Percentiles rank a stretch among this genome's conserved stretches.
Evolutionary conservation across 805 yeast genomes (phyloP).

Genomic region (Ogataea dorogensis): DNA sequence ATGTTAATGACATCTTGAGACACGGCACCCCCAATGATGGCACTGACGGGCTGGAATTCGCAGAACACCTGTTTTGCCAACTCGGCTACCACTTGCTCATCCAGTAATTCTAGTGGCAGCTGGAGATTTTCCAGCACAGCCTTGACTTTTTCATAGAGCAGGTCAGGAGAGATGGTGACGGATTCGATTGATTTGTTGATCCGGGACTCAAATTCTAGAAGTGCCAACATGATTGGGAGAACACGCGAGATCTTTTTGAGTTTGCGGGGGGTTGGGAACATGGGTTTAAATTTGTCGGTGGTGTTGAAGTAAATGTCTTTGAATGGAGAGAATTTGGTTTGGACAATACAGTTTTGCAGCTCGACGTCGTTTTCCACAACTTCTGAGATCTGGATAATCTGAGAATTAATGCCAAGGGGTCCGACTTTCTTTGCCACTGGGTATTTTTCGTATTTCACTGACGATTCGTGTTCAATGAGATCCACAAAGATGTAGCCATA

Average conservation of each 20-base stretch:
- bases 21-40: slow-evolving; percentile 84
- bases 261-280: slow-evolving; percentile 33
- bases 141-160: slow-evolving; percentile 32
- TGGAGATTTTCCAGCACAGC: slow-evolving; percentile 38
- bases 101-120: slow-evolving; percentile 46
- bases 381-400: slow-evolving; percentile 39
- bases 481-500: slow-evolving; percentile 83
- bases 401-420: slow-evolving; percentile 40
- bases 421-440: slow-evolving; percentile 53
- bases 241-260: slow-evolving; percentile 52
- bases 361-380: slow-evolving; percentile 37
- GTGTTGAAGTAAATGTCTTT: slow-evolving; percentile 33
- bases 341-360: slow-evolving; percentile 38
- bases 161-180: slow-evolving; percentile 23
- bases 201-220: slow-evolving; percentile 42
- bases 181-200: slow-evolving; percentile 28
- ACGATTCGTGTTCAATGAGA: slow-evolving; percentile 60
- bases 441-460: slow-evolving; percentile 50
- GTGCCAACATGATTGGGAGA: slow-evolving; percentile 58
- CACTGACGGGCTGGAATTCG: slow-evolving; percentile 80
- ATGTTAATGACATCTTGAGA: slow-evolving; percentile 90
- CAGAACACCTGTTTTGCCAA: slow-evolving; percentile 51
- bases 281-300: slow-evolving; percentile 33
- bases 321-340: slow-evolving; percentile 39
- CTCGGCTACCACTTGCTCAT: slow-evolving; percentile 32